Evolutionary conservation across 2,329 filamentous ascomycete species (phyloP).

Genomic region (Ramichloridium luteum): DNA sequence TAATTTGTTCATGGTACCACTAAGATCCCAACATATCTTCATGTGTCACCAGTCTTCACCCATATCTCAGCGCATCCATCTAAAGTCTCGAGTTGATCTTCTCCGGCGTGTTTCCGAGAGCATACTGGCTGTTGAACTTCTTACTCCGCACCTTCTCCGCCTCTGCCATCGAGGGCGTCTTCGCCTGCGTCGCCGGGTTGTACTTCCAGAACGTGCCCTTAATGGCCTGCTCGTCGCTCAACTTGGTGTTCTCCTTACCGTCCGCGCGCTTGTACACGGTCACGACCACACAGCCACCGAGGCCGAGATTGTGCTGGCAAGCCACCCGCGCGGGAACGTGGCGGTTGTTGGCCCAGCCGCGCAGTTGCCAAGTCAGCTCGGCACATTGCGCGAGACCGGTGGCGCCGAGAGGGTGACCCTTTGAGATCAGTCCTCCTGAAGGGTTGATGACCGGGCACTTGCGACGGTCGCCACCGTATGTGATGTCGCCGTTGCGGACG

Average conservation of each 20-base stretch:
- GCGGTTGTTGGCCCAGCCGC: constrained; percentile 86
- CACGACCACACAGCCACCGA: constrained; percentile 82
- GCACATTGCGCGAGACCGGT: constrained; percentile 90
- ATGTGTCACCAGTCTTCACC: too few species aligned
- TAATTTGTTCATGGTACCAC: too few species aligned
- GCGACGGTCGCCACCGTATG: constrained; percentile 68
- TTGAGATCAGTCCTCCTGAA: constrained; percentile 86
- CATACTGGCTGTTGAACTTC: constrained; percentile 56
- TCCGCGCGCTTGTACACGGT: constrained; percentile 82
- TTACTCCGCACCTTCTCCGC: constrained; percentile 57
- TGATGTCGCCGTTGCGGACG: constrained; percentile 77
- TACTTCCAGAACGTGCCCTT: constrained; percentile 63
- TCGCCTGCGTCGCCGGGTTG: constrained; percentile 81
- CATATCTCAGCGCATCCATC: too few species aligned
- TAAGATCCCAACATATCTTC: too few species aligned
- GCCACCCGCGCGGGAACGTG: constrained; percentile 54
- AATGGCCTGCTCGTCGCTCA: constrained; percentile 54
- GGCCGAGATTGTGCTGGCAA: constrained; percentile 84
- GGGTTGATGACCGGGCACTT: constrained; percentile 74
- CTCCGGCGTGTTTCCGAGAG: constrained; percentile 60
- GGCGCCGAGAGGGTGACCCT: constrained; percentile 87
- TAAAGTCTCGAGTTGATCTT: constrained; percentile 63
- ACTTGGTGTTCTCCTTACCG: constrained; percentile 47
- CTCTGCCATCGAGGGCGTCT: constrained; percentile 73
- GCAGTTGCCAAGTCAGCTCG: constrained; percentile 90